Evolutionary conservation across 2,329 filamentous ascomycete genomes (phyloP).

Genomic region (Aspergillus calidoustus): DNA sequence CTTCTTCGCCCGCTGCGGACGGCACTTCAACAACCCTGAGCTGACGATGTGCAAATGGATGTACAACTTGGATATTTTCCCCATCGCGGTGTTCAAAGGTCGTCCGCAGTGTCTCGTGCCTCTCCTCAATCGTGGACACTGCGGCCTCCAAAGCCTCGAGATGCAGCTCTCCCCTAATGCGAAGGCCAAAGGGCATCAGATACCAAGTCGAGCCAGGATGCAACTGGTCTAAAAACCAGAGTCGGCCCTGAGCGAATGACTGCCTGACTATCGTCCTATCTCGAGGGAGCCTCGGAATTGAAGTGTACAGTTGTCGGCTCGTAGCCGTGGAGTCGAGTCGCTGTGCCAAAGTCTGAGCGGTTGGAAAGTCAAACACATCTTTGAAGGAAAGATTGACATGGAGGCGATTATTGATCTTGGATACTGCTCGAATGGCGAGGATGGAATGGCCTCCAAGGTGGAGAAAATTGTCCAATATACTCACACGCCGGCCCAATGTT

Average conservation of each 20-base stretch:
- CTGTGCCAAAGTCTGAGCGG: too few relatives aligned
- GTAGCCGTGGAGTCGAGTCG: too few relatives aligned
- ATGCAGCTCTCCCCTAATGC: conserved; percentile 3
- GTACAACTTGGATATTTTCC: not conserved
- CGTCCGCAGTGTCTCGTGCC: conserved; percentile 17
- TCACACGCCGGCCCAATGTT: too few relatives aligned
- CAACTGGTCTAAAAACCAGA: conserved; percentile 13
- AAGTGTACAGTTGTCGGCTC: too few relatives aligned
- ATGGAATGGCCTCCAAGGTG: too few relatives aligned
- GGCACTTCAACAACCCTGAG: not conserved
- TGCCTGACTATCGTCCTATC: not conserved
- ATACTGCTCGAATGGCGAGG: too few relatives aligned
- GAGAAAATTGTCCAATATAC: too few relatives aligned
- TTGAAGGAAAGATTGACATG: too few relatives aligned
- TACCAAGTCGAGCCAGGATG: conserved; percentile 3
- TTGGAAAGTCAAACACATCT: too few relatives aligned
- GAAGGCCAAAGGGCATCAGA: conserved; percentile 2
- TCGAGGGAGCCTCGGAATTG: not conserved
- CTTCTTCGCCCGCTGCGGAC: not conserved
- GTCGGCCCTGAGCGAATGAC: conserved; percentile 8
- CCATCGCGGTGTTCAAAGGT: conserved; percentile 4
- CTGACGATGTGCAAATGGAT: not conserved
- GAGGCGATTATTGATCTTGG: too few relatives aligned
- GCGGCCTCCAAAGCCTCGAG: conserved; percentile 8
- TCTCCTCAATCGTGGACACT: conserved; percentile 1